Evolutionary conservation across 768 basidiomycete species (phyloP).

Genomic region (Russula compacta): DNA sequence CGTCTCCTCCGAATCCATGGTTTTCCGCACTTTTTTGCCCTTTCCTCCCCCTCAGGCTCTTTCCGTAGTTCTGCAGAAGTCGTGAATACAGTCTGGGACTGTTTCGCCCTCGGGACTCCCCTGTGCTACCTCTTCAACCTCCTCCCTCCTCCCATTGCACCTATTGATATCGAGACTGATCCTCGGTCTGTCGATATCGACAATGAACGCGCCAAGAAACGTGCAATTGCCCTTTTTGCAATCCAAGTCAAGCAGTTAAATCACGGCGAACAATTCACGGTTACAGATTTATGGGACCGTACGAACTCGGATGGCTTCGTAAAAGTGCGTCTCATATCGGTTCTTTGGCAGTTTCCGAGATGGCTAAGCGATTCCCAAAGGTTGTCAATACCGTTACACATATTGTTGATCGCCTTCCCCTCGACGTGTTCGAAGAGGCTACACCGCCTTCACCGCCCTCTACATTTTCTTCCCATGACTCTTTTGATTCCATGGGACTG

Average conservation of each 20-base stretch:
- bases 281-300: constrained; percentile 84
- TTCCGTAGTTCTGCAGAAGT: constrained; percentile 78
- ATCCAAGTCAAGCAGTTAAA: constrained; percentile 75
- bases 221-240: constrained; percentile 82
- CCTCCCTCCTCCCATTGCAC: constrained; percentile 43
- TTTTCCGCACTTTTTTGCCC: constrained; percentile 61
- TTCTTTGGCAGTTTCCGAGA: neutral
- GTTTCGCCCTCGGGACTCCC: constrained; percentile 85
- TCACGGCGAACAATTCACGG: constrained; percentile 75
- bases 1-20: constrained; percentile 71
- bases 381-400: constrained; percentile 84
- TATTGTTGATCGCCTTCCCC: constrained; percentile 69
- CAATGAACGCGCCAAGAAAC: constrained; percentile 82
- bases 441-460: constrained; percentile 48
- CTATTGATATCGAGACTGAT: constrained; percentile 53
- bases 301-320: constrained; percentile 92
- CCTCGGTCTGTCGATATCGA: constrained; percentile 53
- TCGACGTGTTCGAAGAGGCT: constrained; percentile 54
- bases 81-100: constrained; percentile 90
- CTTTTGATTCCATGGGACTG: constrained; percentile 46
- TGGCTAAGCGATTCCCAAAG: constrained; percentile 32
- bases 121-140: constrained; percentile 96
- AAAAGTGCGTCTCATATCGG: constrained; percentile 50
- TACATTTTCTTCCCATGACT: constrained; percentile 43
- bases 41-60: constrained; percentile 47